Evolutionary conservation across 73 alveolate species (phyloP).

Genomic region (Tetrahymena elliotti): DNA sequence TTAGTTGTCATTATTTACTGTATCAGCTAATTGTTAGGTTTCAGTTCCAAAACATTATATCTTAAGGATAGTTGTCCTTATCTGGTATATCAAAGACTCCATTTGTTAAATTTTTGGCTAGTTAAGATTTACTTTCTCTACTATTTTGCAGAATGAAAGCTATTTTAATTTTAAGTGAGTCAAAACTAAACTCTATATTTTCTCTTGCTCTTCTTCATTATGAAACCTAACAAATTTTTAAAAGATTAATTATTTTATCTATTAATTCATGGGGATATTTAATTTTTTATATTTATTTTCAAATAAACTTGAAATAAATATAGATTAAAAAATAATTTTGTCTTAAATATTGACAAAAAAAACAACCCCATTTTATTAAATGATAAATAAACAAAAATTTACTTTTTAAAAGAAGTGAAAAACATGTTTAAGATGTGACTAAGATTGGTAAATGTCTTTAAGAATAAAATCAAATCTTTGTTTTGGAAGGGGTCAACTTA

Average conservation of each 20-base stretch:
- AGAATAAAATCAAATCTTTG: background rate
- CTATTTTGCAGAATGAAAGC: background rate
- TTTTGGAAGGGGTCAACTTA: background rate
- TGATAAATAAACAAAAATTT: background rate
- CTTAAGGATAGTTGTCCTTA: background rate
- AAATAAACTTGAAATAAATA: no score
- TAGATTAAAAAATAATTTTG: no score
- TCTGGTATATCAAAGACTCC: background rate
- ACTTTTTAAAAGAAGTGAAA: background rate
- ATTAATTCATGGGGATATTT: no score
- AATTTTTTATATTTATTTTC: no score
- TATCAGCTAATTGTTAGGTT: background rate
- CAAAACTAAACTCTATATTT: background rate
- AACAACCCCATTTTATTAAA: no score
- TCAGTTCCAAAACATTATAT: background rate
- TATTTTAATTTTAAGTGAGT: background rate
- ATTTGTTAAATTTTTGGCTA: background rate
- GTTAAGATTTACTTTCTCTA: background rate
- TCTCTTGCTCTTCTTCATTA: background rate
- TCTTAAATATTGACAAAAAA: no score
- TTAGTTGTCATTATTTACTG: background rate
- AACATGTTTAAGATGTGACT: background rate
- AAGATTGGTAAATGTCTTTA: background rate
- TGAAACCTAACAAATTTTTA: background rate
- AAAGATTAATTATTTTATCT: no score